Evolutionary conservation across 2,329 filamentous ascomycete species (phyloP), one percentile per base, ranked within the genome.

Genomic region (Meredithiella fracta): DNA sequence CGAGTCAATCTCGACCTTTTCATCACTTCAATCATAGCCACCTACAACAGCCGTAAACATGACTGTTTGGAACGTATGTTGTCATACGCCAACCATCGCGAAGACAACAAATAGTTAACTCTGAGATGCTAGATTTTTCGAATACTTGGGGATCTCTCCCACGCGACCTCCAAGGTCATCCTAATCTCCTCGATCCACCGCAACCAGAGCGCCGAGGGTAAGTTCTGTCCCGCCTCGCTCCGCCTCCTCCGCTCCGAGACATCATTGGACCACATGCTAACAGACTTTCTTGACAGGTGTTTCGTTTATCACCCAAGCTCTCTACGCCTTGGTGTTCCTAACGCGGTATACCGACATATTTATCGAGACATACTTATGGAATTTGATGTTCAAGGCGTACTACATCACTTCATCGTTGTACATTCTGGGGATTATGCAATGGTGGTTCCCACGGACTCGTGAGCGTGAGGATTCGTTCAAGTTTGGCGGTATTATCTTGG

Each of bases 381-480:
- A 92, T 69, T 78, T 83, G 61, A 73, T 85, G 59, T 85, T 96
- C 68, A 96, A 96, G 74, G 75, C 92, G 60, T 87, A 94, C 70
- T 97, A 95, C 70, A 85, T 94, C 59, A 64, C 78, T 2, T 86
- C 85, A 3, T 91, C 86, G 1, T 76, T 90, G 60, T 96, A 95
- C 68, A 92, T 90, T 63, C 78, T 96, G 60, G 83, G 78, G 57
- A 69, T 94, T 60, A 96, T 97, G 89, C 84, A 88, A 67, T 84
- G 82, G 69, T 73, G 89, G 22, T 95, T 81, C 67, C 85, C 90
- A 9, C 79, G 91, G 34, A 94, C 90, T n/a, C 74, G 90, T 44
- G 91, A 97, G 70, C 77, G 82, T 54, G 91, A 97, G 71, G 80
- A 88, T 63, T 86, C 89, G n/a, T 96, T 91, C 90, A 94, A 90